Percentiles rank a stretch among this genome's conserved stretches.
These are phyloP conservation scores for Fusarium palustre DNA, from an alignment of 2,329 filamentous ascomycete genomes.

Conservation along the genomic window DNA sequence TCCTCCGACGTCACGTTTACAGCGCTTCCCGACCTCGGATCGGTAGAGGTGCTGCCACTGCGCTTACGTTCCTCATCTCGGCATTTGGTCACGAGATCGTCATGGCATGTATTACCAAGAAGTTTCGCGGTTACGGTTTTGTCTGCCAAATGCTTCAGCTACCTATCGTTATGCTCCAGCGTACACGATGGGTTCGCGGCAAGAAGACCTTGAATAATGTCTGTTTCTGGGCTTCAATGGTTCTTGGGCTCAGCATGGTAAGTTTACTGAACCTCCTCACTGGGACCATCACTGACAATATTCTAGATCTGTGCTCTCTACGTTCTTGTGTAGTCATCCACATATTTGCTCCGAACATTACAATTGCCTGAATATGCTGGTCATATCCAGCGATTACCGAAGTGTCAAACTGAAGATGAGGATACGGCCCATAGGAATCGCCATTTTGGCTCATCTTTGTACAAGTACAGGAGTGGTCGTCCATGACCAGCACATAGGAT, in stretches of 20 bases:
- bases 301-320: slow-evolving; percentile 65
- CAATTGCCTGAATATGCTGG: slow-evolving; percentile 9
- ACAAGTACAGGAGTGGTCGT: neutral
- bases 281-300: slow-evolving; percentile 27
- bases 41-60: slow-evolving; percentile 80
- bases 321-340: slow-evolving; percentile 57
- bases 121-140: slow-evolving; percentile 93
- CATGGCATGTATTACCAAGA: slow-evolving; percentile 98
- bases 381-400: neutral
- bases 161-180: slow-evolving; percentile 92
- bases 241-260: slow-evolving; percentile 84
- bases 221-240: slow-evolving; percentile 93
- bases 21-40: slow-evolving; percentile 81
- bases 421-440: neutral
- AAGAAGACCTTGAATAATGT: slow-evolving; percentile 86
- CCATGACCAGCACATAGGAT: slow-evolving; percentile 1
- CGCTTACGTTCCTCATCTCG: slow-evolving; percentile 91
- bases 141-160: slow-evolving; percentile 96
- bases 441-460: neutral
- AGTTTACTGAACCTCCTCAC: slow-evolving; percentile 49
- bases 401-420: neutral
- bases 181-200: slow-evolving; percentile 79
- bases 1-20: slow-evolving; percentile 95
- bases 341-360: neutral
- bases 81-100: slow-evolving; percentile 93